Evolutionary conservation across 805 yeast species (phyloP).

Genomic region (Kodamaea jinghongensis): DNA sequence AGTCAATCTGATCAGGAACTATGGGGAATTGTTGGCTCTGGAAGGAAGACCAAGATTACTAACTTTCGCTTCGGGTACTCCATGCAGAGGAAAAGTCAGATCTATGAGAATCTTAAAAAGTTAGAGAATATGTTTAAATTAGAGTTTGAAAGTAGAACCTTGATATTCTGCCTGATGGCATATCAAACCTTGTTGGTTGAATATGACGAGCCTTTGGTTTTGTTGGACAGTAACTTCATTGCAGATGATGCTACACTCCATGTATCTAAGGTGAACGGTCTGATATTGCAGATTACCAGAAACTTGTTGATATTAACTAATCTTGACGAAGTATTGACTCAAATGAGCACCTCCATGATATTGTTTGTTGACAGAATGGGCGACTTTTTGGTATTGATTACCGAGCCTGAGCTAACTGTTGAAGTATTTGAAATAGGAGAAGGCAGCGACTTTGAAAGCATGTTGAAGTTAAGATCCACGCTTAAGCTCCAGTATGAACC

Average conservation of each 20-base stretch:
- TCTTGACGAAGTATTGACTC: constrained; percentile 13
- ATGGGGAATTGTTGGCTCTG: constrained; percentile 42
- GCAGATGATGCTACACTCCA: constrained; percentile 6
- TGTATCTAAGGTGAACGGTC: constrained; percentile 10
- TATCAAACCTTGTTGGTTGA: constrained; percentile 38
- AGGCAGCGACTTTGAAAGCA: not conserved
- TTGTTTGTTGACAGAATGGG: constrained; percentile 12
- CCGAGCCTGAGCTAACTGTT: constrained; percentile 12
- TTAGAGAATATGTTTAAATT: constrained; percentile 20
- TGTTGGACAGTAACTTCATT: constrained; percentile 20
- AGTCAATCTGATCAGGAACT: constrained; percentile 33
- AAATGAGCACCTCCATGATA: constrained; percentile 4
- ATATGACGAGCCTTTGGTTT: constrained; percentile 23
- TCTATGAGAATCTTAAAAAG: constrained; percentile 31
- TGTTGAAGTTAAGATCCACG: not conserved
- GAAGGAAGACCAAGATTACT: constrained; percentile 30
- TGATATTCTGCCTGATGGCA: constrained; percentile 35
- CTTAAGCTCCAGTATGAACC: constrained; percentile 4
- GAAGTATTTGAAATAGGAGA: constrained; percentile 7
- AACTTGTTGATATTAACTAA: constrained; percentile 20
- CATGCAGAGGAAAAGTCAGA: constrained; percentile 23
- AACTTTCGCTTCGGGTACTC: constrained; percentile 34
- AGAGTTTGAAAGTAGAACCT: constrained; percentile 16
- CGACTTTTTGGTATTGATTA: constrained; percentile 13
- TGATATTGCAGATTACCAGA: constrained; percentile 27